These are phyloP conservation scores for Penicillium polonicum DNA, from an alignment of 2,329 filamentous ascomycete species.

Conservation along the genomic window DNA sequence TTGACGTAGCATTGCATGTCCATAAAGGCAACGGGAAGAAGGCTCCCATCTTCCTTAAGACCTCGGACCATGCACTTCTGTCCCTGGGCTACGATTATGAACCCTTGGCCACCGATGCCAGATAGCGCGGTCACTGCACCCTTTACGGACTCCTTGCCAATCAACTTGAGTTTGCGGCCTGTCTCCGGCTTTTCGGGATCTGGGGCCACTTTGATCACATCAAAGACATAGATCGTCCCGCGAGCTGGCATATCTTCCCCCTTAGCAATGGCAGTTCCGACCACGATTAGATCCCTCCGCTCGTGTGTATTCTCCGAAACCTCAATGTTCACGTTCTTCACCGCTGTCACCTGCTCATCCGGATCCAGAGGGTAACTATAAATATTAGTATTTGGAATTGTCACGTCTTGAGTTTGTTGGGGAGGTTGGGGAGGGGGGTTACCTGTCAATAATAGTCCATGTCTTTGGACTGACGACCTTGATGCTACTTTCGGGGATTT, in stretches of 20 bases:
- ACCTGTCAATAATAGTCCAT: slow-evolving; percentile 74
- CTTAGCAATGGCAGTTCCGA: slow-evolving; percentile 81
- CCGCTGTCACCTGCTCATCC: slow-evolving; percentile 74
- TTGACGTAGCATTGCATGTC: slow-evolving; percentile 95
- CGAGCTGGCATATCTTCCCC: slow-evolving; percentile 88
- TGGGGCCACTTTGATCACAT: slow-evolving; percentile 87
- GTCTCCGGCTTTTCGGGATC: slow-evolving; percentile 83
- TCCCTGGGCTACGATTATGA: slow-evolving; percentile 85
- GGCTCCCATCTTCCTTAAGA: slow-evolving; percentile 88
- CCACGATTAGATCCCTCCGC: slow-evolving; percentile 74
- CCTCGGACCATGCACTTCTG: slow-evolving; percentile 97
- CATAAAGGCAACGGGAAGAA: slow-evolving; percentile 93
- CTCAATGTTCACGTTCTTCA: slow-evolving; percentile 82
- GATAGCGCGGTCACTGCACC: slow-evolving; percentile 86
- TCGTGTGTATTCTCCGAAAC: slow-evolving; percentile 89
- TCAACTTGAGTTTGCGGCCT: slow-evolving; percentile 77
- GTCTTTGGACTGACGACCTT: slow-evolving; percentile 76
- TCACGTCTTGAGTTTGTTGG: neutral
- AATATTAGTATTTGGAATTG: neutral
- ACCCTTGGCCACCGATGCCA: slow-evolving; percentile 80
- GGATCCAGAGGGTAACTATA: slow-evolving; percentile 64
- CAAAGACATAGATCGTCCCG: slow-evolving; percentile 85
- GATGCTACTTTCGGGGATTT: slow-evolving; percentile 68
- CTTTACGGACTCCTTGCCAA: slow-evolving; percentile 87
- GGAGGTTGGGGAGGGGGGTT: slow-evolving; percentile 10